Evolutionary conservation across 306 rosid genomes (phyloP).

Genomic region (Mimosa pudica): DNA sequence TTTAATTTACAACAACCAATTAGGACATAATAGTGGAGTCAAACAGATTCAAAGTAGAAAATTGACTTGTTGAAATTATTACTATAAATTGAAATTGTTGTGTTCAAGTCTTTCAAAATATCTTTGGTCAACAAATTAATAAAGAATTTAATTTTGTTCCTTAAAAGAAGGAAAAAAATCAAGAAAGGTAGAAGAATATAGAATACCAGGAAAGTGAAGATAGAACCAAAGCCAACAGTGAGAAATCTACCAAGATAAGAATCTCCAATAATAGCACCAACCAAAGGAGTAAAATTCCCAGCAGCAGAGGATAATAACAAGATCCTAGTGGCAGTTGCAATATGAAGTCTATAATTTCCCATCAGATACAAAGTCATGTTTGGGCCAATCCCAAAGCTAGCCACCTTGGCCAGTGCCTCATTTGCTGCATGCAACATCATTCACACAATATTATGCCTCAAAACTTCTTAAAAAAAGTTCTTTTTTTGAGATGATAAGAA

Average conservation of each 20-base stretch:
- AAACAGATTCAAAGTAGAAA: not conserved
- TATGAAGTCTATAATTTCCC: constrained; percentile 51
- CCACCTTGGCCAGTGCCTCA: constrained; percentile 67
- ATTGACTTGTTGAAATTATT: not conserved
- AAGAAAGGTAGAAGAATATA: not conserved
- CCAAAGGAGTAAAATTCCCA: constrained; percentile 55
- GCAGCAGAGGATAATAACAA: constrained; percentile 55
- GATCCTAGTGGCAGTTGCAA: constrained; percentile 48
- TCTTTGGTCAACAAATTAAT: too few relatives aligned
- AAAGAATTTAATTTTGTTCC: too few relatives aligned
- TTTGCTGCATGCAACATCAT: constrained; percentile 54
- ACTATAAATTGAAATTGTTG: too few relatives aligned
- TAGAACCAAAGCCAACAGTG: constrained; percentile 56
- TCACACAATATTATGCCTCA: not conserved
- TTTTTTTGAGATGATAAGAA: not conserved
- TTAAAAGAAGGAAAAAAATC: not conserved
- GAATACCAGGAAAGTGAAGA: constrained; percentile 51
- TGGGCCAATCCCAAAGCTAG: constrained; percentile 55
- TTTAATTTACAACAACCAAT: too few relatives aligned
- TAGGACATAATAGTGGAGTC: not conserved
- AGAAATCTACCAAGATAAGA: constrained; percentile 71
- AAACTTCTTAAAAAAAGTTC: not conserved
- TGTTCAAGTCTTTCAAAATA: too few relatives aligned
- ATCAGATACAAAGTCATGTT: constrained; percentile 67
- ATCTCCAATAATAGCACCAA: constrained; percentile 71